These are phyloP conservation scores for Capsicum chinense DNA, from an alignment of 257 asterid genomes.

Conservation along the genomic window DNA sequence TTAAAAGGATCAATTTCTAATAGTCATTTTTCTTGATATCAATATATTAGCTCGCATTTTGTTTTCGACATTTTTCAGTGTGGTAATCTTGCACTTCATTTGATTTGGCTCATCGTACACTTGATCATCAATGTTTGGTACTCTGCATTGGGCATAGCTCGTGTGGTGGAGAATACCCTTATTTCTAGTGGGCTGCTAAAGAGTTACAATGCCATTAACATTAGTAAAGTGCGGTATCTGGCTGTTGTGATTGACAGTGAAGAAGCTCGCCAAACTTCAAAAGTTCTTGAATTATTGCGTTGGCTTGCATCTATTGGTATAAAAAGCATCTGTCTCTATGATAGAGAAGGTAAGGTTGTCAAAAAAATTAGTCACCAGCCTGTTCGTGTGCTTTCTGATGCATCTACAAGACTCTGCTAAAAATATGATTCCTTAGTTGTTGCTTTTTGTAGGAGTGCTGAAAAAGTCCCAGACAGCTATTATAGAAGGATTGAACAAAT, in stretches of 20 bases:
- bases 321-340: constrained; percentile 77
- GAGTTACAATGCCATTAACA: constrained; percentile 59
- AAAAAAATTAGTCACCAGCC: constrained; percentile 18
- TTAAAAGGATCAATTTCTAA: neutral
- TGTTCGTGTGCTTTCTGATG: constrained; percentile 19
- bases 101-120: constrained; percentile 72
- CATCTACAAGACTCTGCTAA: constrained; percentile 25
- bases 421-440: constrained; percentile 32
- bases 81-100: constrained; percentile 54
- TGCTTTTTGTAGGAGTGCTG: constrained; percentile 67
- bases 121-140: constrained; percentile 66
- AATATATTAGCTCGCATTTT: constrained; percentile 34
- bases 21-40: neutral
- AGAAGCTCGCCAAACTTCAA: constrained; percentile 72
- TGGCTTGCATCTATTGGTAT: constrained; percentile 76
- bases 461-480: constrained; percentile 74
- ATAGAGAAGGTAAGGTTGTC: constrained; percentile 67
- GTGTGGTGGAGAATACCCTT: constrained; percentile 67
- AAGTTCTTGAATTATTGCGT: constrained; percentile 69
- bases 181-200: constrained; percentile 62
- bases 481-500: constrained; percentile 49
- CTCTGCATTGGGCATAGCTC: constrained; percentile 51
- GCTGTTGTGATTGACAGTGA: constrained; percentile 90
- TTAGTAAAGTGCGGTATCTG: constrained; percentile 72
- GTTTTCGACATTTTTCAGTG: constrained; percentile 44